Evolutionary conservation across 1,284 basidiomycete genomes (phyloP).

Genomic region (Heterobasidion parviporum): DNA sequence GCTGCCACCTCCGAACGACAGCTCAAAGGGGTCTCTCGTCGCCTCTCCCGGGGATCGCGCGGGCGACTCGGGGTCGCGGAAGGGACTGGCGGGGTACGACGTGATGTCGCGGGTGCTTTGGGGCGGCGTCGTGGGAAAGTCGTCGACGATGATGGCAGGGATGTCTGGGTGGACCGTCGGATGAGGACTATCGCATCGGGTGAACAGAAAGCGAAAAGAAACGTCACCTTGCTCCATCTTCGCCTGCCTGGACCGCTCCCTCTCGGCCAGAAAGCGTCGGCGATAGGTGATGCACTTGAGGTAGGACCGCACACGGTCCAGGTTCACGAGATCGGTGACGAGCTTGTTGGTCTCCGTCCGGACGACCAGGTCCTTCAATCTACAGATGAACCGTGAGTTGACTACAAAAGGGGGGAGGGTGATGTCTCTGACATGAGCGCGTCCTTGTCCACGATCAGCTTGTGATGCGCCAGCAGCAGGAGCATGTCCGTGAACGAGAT

Average conservation of each 20-base stretch:
- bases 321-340: conserved; percentile 75
- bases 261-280: conserved; percentile 50
- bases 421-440: conserved; percentile 65
- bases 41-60: conserved; percentile 26
- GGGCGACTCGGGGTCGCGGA: conserved; percentile 26
- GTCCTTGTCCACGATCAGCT: conserved; percentile 83
- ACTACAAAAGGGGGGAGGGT: background rate
- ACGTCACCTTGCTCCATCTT: conserved; percentile 25
- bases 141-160: conserved; percentile 61
- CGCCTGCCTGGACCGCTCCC: conserved; percentile 28
- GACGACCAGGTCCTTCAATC: conserved; percentile 74
- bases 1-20: conserved; percentile 31
- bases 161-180: conserved; percentile 32
- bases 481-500: conserved; percentile 94
- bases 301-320: conserved; percentile 77
- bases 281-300: conserved; percentile 71
- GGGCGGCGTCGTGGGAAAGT: conserved; percentile 40
- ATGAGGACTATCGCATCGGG: background rate
- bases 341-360: conserved; percentile 72
- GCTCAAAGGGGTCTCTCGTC: conserved; percentile 31
- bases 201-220: background rate
- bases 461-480: conserved; percentile 83
- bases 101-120: conserved; percentile 45
- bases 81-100: conserved; percentile 23
- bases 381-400: conserved; percentile 22